Evolutionary conservation across 345 rosid species (phyloP), one percentile per base, ranked within the genome.

Genomic region (Linum usitatissimum): DNA sequence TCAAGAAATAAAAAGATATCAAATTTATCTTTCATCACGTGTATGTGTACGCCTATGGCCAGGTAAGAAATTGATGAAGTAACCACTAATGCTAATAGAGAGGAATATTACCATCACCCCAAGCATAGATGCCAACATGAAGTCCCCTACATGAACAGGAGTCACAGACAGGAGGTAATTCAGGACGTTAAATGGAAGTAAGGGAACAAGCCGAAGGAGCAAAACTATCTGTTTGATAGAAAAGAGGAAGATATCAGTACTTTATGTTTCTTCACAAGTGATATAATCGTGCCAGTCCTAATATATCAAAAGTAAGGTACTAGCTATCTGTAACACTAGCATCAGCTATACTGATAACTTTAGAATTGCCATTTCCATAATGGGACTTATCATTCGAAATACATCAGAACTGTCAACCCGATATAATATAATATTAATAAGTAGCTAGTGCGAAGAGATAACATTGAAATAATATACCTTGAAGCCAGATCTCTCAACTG

Each of bases 81-180:
- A 45, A 45, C 14, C 10, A 4, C 10, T 45, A 45, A 9, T 10
- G 51, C 10, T 45, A 15, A 34, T 34, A 36, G 21, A 55, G 6
- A 69, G 54, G 30, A 60, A 59, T 63, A 13, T 53, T 79, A 83
- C 88, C 88, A 81, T 79, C 82, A 81, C 77, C 68, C 85, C 85
- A 53, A 81, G 71, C 83, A 81, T 75, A 23, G 88, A 70, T 61
- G 83, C 85, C 60, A 79, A 74, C 67, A 75, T 66, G 74, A 75
- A 83, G 18, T 79, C 76, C 71, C 79, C 76, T 36, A 79, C n/a
- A 62, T 65, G 66, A 69, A 81, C 72, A 6, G 88, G 85, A 30
- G 85, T 80, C 61, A 83, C 83, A 10, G 85, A 77, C 42, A 83
- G 73, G 62, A 81, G 77, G 73, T 79, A 83, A 57, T 83, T 83